Conservation (phyloP, 2,329 filamentous ascomycete genomes). For the Aspergillus costaricaensis region DNA sequence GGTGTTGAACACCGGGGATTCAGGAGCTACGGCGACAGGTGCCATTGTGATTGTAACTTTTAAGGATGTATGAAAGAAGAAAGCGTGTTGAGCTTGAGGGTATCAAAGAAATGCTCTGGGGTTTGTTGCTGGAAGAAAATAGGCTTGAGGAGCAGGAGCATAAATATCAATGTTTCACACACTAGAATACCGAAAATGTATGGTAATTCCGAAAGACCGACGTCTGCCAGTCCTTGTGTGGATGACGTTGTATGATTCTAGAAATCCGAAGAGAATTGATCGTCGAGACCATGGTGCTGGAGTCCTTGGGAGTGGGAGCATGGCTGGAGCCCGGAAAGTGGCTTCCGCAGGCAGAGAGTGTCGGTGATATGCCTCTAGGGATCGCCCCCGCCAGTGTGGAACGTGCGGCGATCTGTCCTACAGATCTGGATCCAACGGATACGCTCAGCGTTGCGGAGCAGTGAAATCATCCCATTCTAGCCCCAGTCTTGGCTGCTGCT, state of each 20-base stretch:
- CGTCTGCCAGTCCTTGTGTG: not conserved
- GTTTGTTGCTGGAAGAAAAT: conserved; percentile 3
- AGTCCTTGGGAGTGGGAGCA: not conserved
- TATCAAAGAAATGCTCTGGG: conserved; percentile 4
- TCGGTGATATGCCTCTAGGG: conserved; percentile 9
- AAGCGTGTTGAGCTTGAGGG: not conserved
- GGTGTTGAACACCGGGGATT: conserved; percentile 36
- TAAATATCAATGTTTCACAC: conserved; percentile 9
- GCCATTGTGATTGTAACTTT: conserved; percentile 27
- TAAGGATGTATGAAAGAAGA: not conserved
- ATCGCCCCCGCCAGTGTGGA: conserved; percentile 12
- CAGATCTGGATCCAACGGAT: conserved; percentile 14
- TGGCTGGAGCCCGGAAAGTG: conserved; percentile 30
- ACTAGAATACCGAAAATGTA: not conserved
- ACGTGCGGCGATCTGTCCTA: conserved; percentile 8
- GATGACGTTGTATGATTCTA: conserved; percentile 11
- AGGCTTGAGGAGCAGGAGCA: not conserved
- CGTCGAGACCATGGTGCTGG: not conserved
- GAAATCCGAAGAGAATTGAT: conserved; percentile 1
- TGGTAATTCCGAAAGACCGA: conserved; percentile 6
- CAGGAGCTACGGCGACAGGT: conserved; percentile 31
- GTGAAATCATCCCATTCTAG: conserved; percentile 15
- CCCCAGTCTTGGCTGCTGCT: conserved; percentile 2
- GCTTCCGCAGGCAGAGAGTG: conserved; percentile 29
- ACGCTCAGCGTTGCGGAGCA: conserved; percentile 8